Evolutionary conservation across 768 basidiomycete genomes (phyloP), one percentile per base, ranked within the genome.

Genomic region (Leccinum sublutescens): DNA sequence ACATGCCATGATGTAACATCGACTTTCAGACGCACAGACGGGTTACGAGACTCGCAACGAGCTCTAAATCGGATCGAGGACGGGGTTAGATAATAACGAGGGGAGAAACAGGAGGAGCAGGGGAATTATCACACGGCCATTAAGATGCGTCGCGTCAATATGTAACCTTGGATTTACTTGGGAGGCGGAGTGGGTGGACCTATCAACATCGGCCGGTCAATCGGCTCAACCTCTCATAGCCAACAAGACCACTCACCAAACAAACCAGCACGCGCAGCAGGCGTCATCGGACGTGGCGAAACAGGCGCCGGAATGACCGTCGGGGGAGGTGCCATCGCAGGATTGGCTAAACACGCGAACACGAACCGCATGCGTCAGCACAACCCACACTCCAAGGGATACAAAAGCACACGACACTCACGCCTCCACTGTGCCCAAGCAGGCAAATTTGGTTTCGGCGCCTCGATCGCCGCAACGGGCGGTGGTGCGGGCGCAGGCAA

Each of bases 341-440:
- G 86, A 66, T 89, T 89, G 4, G 89, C 89, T 90, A 57, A 38
- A 12, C 54, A 40, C 17, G 7, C 33, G 9, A 48, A 8, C 40
- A n/a, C n/a, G n/a, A 43, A 43, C 9, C 8, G n/a, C n/a, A 43
- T 43, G n/a, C 40, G 40, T 43, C n/a, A 43, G 8, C 43, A 43
- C 10, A 43, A 19, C n/a, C n/a, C n/a, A 5, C 43, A 19, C 43
- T 45, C 11, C 4, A 43, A 43, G 40, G n/a, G 10, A 45, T 8
- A 21, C 5, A 11, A 11, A 29, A 8, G 31, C 21, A 17, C 21
- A 38, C 45, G 17, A 43, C 8, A 62, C 62, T 33, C 69, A 93
- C 90, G 91, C 78, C 85, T 80, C 91, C 90, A 93, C 65, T 91
- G 89, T 1, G 90, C 84, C 91, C 91, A 93, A 1, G 91, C 83